Base-by-base conservation (phyloP, 73 alveolate genomes). In the Chromera velia region DNA sequence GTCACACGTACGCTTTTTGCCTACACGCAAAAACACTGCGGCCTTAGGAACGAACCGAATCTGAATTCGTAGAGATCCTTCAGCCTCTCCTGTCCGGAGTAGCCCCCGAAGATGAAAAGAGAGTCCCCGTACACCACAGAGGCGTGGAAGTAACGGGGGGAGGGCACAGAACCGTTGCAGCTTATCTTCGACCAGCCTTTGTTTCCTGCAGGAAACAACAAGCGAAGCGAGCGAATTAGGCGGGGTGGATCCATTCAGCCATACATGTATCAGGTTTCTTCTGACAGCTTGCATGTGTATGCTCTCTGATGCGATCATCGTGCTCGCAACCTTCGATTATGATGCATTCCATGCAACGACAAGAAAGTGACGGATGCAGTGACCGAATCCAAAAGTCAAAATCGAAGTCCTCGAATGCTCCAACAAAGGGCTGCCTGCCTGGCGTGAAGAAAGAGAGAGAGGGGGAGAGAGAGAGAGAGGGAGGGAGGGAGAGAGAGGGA, bases 31-130 rank as follows among this genome's bases (percentile, higher is more conserved):
- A n/a, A n/a, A n/a, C n/a, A n/a, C n/a, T n/a, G n/a, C n/a, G n/a
- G n/a, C n/a, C n/a, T n/a, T n/a, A n/a, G n/a, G n/a, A n/a, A n/a
- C n/a, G n/a, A n/a, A n/a, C n/a, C 82, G 66, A 90, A 87, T 47
- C 82, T 83, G 73, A 70, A 90, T 66, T 87, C 71, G 74, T 83
- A 90, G 63, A 87, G 82, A 68, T 86, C 91, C 48, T 86, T 84
- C 31, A 28, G 66, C 30, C 87, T 62, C 69, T 89, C 95, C 73
- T 81, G 89, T 62, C 98, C 98, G 65, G 91, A 90, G 80, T 92
- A 92, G 28, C 98, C 98, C 27, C 98, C 98, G 72, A 92, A 92
- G 40, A 92, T 88, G 72, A 90, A 92, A 89, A 92, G 76, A 32
- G 90, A 86, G 80, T 90, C 94, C 46, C 94, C 30, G 30, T 55